Percentiles rank a stretch among this genome's conserved stretches.
phyloP scores from a whole-genome alignment of 140 eudicot species.

The Erigeron philadelphicus region DNA sequence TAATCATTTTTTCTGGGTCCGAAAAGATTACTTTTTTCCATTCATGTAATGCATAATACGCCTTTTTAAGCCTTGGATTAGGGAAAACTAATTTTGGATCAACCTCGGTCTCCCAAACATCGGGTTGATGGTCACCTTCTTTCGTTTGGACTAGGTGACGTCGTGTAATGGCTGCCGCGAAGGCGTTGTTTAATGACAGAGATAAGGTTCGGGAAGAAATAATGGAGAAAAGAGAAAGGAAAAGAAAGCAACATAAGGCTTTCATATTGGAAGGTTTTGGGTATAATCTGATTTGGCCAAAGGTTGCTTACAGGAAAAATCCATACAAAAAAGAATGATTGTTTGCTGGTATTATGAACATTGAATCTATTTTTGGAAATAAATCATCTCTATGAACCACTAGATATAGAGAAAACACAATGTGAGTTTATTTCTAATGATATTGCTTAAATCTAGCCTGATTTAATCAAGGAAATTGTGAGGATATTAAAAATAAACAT shows the following conservation, averaged over 20 bases:
- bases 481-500: not conserved
- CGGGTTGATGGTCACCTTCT: constrained; percentile 15
- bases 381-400: constrained; percentile 23
- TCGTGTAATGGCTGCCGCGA: constrained; percentile 21
- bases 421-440: constrained; percentile 18
- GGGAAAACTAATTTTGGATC: constrained; percentile 25
- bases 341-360: constrained; percentile 18
- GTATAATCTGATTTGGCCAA: constrained; percentile 32
- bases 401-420: constrained; percentile 3
- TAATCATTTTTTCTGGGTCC: constrained; percentile 48
- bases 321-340: constrained; percentile 22
- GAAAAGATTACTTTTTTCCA: constrained; percentile 54
- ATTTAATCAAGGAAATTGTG: constrained; percentile 10
- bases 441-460: constrained; percentile 28
- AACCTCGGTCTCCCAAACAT: constrained; percentile 15
- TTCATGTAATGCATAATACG: constrained; percentile 52
- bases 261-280: constrained; percentile 37
- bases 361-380: constrained; percentile 28
- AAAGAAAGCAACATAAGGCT: constrained; percentile 43
- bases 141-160: constrained; percentile 29
- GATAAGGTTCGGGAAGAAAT: constrained; percentile 19
- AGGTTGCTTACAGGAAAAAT: constrained; percentile 29
- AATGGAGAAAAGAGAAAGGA: constrained; percentile 27
- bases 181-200: constrained; percentile 21
- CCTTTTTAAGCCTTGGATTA: constrained; percentile 46